phyloP scores from a whole-genome alignment of 2,329 filamentous ascomycete genomes.

The Colletotrichum destructivum region DNA sequence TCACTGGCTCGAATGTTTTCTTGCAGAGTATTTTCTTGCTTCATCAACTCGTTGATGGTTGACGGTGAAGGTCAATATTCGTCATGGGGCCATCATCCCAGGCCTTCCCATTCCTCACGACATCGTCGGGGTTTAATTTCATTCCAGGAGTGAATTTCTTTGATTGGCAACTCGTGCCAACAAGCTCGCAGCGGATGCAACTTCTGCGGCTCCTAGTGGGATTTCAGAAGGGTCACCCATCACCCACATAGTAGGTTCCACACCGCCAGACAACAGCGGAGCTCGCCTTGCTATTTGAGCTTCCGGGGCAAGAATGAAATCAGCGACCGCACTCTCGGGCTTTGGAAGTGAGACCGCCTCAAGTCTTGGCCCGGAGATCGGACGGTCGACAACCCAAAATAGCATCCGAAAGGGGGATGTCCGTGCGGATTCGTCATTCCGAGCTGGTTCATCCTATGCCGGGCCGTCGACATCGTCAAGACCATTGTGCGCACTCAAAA shows the following conservation, averaged over 20 bases:
- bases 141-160: no score
- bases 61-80: neutral
- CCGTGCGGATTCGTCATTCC: conserved; percentile 16
- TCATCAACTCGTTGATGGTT: neutral
- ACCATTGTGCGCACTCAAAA: neutral
- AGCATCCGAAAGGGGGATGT: conserved; percentile 3
- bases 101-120: no score
- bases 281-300: neutral
- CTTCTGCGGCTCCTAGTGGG: neutral
- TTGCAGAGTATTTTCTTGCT: neutral
- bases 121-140: no score
- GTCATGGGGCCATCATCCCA: neutral
- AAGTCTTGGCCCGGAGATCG: conserved; percentile 23
- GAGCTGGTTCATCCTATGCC: conserved; percentile 24
- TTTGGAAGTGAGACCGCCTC: conserved; percentile 14
- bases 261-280: neutral
- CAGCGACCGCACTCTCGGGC: neutral
- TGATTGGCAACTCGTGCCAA: no score
- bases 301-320: neutral
- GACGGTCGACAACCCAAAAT: conserved; percentile 18
- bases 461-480: neutral
- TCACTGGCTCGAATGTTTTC: conserved; percentile 24
- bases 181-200: no score
- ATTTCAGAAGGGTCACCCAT: neutral
- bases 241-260: neutral